These are phyloP conservation scores for Rickenella mellea DNA, from an alignment of 768 basidiomycete genomes.

Conservation along the genomic window DNA sequence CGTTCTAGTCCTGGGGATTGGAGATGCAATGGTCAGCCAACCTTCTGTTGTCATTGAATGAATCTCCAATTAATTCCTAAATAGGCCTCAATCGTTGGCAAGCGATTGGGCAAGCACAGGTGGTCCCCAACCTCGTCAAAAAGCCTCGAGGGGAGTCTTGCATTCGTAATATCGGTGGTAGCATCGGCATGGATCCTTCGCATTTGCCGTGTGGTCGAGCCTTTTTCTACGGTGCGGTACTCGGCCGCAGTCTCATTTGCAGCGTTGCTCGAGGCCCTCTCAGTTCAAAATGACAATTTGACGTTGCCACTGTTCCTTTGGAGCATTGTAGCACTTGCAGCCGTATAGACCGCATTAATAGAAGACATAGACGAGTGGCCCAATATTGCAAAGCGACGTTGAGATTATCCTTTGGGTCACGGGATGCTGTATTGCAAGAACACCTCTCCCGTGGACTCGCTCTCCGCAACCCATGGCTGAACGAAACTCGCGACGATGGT, in stretches of 20 bases:
- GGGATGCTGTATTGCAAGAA: conserved; percentile 84
- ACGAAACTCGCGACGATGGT: conserved; percentile 52
- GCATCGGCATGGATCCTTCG: conserved; percentile 63
- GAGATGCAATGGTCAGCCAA: conserved; percentile 76
- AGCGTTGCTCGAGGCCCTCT: conserved; percentile 79
- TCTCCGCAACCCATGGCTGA: conserved; percentile 57
- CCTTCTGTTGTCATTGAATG: conserved; percentile 1
- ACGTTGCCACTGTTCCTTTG: conserved; percentile 95
- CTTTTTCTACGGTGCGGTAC: conserved; percentile 67
- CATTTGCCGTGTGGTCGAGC: conserved; percentile 55
- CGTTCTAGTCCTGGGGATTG: conserved; percentile 80
- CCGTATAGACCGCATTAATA: conserved; percentile 26
- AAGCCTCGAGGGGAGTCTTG: conserved; percentile 85
- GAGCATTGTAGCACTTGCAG: conserved; percentile 68
- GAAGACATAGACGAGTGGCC: too few relatives aligned
- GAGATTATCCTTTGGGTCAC: conserved; percentile 10
- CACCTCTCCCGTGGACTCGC: conserved; percentile 46
- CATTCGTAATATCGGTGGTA: conserved; percentile 68
- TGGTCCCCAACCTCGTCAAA: conserved; percentile 85
- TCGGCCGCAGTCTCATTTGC: conserved; percentile 50
- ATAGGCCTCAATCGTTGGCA: conserved; percentile 89
- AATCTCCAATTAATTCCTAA: neutral
- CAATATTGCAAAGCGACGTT: neutral
- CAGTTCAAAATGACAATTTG: conserved; percentile 95
- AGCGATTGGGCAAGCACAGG: conserved; percentile 64